These are phyloP conservation scores for Hortaea werneckii DNA, from an alignment of 2,329 filamentous ascomycete genomes.

Conservation along the genomic window DNA sequence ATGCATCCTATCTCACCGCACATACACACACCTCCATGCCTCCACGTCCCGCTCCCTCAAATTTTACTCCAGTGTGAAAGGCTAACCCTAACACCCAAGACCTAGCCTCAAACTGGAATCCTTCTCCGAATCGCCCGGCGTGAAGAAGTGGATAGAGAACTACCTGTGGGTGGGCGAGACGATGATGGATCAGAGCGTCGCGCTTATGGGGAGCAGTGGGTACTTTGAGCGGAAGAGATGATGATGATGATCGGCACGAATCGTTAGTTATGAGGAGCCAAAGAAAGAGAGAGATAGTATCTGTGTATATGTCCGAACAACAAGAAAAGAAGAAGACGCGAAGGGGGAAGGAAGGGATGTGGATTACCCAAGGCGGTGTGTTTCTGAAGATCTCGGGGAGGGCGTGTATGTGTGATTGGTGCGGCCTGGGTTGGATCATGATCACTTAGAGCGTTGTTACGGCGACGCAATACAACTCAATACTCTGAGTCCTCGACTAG, in stretches of 20 bases:
- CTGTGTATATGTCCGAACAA: not conserved
- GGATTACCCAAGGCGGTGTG: no score
- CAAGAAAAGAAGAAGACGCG: no score
- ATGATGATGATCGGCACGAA: not conserved
- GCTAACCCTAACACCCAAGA: slow-evolving; percentile 39
- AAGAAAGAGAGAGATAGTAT: not conserved
- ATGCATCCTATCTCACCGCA: not conserved
- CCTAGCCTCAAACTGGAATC: slow-evolving; percentile 81
- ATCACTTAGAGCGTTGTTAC: no score
- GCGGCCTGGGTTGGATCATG: no score
- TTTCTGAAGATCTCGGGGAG: no score
- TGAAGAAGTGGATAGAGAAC: slow-evolving; percentile 81
- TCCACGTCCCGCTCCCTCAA: not conserved
- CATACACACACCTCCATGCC: no score
- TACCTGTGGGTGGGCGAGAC: slow-evolving; percentile 94
- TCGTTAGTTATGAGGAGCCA: not conserved
- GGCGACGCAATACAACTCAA: no score
- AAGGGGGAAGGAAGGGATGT: no score
- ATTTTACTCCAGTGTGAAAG: not conserved
- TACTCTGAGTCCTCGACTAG: no score
- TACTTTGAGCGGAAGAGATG: slow-evolving; percentile 87
- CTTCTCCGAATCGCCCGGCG: slow-evolving; percentile 70
- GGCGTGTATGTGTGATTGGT: no score
- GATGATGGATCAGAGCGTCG: slow-evolving; percentile 96
- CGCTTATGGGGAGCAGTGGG: slow-evolving; percentile 74